Evolutionary conservation across 2,329 filamentous ascomycete species (phyloP), one percentile per base, ranked within the genome.

Genomic region (Clathrospora elynae): DNA sequence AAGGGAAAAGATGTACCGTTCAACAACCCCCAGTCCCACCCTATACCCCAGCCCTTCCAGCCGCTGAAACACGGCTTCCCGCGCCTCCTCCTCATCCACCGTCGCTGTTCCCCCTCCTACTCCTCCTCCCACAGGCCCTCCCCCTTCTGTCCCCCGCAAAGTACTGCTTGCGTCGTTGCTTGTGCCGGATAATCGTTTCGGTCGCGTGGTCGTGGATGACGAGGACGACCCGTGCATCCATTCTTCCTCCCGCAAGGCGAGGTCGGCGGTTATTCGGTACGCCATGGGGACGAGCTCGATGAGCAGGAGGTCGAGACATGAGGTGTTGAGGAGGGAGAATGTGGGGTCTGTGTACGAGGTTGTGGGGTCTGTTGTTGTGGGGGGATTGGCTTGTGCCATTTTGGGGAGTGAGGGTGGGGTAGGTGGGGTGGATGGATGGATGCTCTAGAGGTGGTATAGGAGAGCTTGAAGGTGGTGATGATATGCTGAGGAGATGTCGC

Each of bases 201-300:
- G 35, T 25, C 54, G 56, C 13, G 41, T 24, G 7, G 16, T 26
- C 6, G 28, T 34, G 0, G 48, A 23, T 8, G 34, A 35, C 6
- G 50, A 43, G 2, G 43, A 37, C 2, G 46, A 30, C 2, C 48
- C 43, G 17, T 55, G 54, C 13, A 63, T 52, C 57, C 49, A 75
- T 16, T 71, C 71, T 52, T 76, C 68, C 46, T 78, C 70, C 37
- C 72, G 67, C 19, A 73, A 74, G 45, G 84, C 82, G 4, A 90
- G 78, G 63, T 93, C 86, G 63, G 85, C 82, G 14, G 89, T 85
- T 50, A 97, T 80, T 54, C 93, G 85, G 71, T 95, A 90, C 4
- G 92, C 88, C 77, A 97, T 86, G 25, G 93, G 93, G 11, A 99
- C 93, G 41, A 99, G 83, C 75, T 99, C 93, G 67, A 97, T 97